Base-by-base conservation (phyloP, 345 rosid species). In the Brassica nigra region DNA sequence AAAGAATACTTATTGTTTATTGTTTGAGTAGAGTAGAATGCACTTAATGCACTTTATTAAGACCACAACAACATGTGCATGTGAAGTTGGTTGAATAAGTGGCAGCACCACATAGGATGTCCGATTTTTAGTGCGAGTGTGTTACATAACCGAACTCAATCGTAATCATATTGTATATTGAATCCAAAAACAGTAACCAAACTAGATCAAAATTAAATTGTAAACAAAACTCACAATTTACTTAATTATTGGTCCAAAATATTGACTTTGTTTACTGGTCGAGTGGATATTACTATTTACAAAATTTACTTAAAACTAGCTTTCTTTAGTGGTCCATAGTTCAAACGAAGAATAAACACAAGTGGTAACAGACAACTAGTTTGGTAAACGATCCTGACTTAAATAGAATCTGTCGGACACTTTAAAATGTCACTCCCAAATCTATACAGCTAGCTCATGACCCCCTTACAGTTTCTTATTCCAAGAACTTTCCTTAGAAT, bases 41-140 rank as follows among this genome's bases (percentile, higher is more conserved):
- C 27, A 62, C 62, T 71, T 39, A 79, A 59, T 77, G 79, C 8
- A 37, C 80, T 23, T 28, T 36, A 70, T 28, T 36, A 70, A 71
- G 67, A 30, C 4, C 15, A 52, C 75, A 59, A 71, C 78, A 39
- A 76, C 20, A 79, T 71, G 83, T 71, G 83, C 83, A 76, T 78
- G 78, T 81, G 83, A 80, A 66, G 31, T 73, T 64, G 12, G 68
- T 68, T 74, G 61, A 16, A 74, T 69, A 62, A 52, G 75, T 18
- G 71, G 75, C 67, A 80, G 30, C 83, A 69, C 34, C 79, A 68
- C 83, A 69, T 80, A 49, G 67, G 70, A 52, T 74, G 76, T 80
- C 83, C 29, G 58, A 63, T 59, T 55, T 20, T 55, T 20, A 70
- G 66, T 54, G 71, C 6, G 58, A 78, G 58, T 78, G 68, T 66